Percentiles rank a stretch among this genome's conserved stretches.
Evolutionary conservation across 2,329 filamentous ascomycete genomes (phyloP).

Genomic region (Ophiostoma piceae): DNA sequence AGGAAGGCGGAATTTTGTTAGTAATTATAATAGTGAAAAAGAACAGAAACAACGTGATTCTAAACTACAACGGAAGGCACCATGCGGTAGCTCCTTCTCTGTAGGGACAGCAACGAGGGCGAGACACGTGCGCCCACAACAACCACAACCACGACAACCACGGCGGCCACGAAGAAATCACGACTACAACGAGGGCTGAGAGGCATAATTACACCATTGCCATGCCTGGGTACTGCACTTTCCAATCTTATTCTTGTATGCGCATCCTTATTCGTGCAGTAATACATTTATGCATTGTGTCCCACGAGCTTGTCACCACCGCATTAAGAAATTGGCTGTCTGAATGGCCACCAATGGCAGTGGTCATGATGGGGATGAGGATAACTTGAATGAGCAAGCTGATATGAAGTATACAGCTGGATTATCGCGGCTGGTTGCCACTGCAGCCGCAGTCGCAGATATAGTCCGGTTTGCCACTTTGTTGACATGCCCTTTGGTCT

Average conservation of each 20-base stretch:
- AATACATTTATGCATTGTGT: neutral
- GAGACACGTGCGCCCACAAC: slow-evolving; percentile 10
- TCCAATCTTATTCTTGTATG: neutral
- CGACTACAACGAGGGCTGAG: neutral
- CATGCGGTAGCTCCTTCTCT: slow-evolving; percentile 1
- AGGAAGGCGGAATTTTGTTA: neutral
- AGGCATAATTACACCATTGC: neutral
- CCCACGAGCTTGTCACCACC: neutral
- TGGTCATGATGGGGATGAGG: neutral
- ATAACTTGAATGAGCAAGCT: neutral
- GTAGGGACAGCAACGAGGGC: neutral
- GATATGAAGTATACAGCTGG: neutral
- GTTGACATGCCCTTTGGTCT: neutral
- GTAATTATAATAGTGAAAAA: neutral
- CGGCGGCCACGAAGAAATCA: neutral
- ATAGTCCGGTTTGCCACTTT: neutral
- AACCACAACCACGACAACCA: neutral
- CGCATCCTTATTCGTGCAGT: neutral
- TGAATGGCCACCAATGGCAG: neutral
- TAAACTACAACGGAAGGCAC: slow-evolving; percentile 10
- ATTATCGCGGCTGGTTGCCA: neutral
- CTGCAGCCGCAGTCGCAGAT: neutral
- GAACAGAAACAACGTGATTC: neutral
- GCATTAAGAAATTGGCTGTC: neutral
- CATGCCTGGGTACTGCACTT: neutral